Evolutionary conservation across 148 eudicot genomes (phyloP).

Genomic region (Drosera capensis): DNA sequence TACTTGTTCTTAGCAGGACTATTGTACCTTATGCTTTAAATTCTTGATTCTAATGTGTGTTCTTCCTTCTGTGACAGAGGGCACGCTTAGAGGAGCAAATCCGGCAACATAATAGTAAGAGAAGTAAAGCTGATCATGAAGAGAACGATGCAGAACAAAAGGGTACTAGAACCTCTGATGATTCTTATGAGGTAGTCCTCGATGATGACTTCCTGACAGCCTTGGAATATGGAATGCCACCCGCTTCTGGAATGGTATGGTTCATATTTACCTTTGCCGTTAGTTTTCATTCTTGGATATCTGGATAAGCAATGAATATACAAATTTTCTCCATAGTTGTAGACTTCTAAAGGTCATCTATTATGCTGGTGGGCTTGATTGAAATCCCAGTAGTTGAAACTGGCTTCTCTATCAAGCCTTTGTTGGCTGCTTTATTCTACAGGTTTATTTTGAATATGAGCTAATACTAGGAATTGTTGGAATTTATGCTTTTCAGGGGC

Average conservation of each 20-base stretch:
- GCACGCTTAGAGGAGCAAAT: slow-evolving; percentile 88
- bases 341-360: too few relatives aligned
- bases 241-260: slow-evolving; percentile 96
- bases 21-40: too few relatives aligned
- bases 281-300: background rate
- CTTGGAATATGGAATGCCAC: slow-evolving; percentile 98
- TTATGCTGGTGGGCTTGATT: too few relatives aligned
- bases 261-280: background rate
- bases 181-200: slow-evolving; percentile 64
- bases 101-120: slow-evolving; percentile 66
- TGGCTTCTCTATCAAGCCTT: too few relatives aligned
- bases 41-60: too few relatives aligned
- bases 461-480: too few relatives aligned
- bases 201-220: slow-evolving; percentile 96
- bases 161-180: slow-evolving; percentile 35
- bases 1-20: too few relatives aligned
- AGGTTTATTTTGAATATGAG: too few relatives aligned
- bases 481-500: slow-evolving; percentile 62
- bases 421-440: too few relatives aligned
- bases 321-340: too few relatives aligned
- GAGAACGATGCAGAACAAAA: slow-evolving; percentile 13
- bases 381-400: too few relatives aligned
- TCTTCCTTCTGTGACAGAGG: slow-evolving; percentile 63
- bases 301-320: too few relatives aligned
- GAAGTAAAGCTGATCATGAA: slow-evolving; percentile 20